phyloP scores from a whole-genome alignment of 2,329 filamentous ascomycete genomes.

The Trichoderma atrobrunneum region DNA sequence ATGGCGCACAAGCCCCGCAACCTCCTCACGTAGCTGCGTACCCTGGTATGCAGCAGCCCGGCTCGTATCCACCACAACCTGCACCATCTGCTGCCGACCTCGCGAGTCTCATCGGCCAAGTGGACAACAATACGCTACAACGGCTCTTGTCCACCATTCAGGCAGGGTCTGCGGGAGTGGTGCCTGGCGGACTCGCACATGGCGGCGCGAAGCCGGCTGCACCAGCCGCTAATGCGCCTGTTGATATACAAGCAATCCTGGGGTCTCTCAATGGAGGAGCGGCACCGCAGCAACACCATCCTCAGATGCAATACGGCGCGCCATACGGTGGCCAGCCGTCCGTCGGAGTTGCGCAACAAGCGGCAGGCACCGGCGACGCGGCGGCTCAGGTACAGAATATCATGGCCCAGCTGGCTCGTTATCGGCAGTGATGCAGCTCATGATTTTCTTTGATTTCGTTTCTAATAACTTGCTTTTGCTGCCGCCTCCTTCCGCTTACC shows the following conservation, averaged over 20 bases:
- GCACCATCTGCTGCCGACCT: constrained; percentile 46
- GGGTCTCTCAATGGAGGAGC: constrained; percentile 36
- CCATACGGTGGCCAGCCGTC: constrained; percentile 33
- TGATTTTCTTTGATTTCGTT: neutral
- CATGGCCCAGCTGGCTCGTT: constrained; percentile 68
- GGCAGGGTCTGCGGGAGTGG: constrained; percentile 24
- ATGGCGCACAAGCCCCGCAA: constrained; percentile 30
- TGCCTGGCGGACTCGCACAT: constrained; percentile 19
- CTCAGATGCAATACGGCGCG: constrained; percentile 30
- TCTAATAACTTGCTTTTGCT: constrained; percentile 3
- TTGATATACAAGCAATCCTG: constrained; percentile 49
- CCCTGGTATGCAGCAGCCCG: constrained; percentile 27
- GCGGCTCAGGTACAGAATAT: constrained; percentile 66
- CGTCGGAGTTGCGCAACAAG: constrained; percentile 27
- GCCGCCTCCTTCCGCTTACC: neutral
- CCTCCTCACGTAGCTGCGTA: constrained; percentile 25
- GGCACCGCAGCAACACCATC: constrained; percentile 26
- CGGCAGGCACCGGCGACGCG: constrained; percentile 32
- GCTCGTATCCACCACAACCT: constrained; percentile 35
- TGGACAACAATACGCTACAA: constrained; percentile 70
- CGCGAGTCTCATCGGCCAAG: constrained; percentile 61
- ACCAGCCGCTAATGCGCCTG: constrained; percentile 30
- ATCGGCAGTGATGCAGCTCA: constrained; percentile 46
- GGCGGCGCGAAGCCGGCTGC: constrained; percentile 25
- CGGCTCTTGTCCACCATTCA: constrained; percentile 62